Evolutionary conservation across 2,329 filamentous ascomycete genomes (phyloP), one percentile per base, ranked within the genome.

Genomic region (Penicillium sp.): DNA sequence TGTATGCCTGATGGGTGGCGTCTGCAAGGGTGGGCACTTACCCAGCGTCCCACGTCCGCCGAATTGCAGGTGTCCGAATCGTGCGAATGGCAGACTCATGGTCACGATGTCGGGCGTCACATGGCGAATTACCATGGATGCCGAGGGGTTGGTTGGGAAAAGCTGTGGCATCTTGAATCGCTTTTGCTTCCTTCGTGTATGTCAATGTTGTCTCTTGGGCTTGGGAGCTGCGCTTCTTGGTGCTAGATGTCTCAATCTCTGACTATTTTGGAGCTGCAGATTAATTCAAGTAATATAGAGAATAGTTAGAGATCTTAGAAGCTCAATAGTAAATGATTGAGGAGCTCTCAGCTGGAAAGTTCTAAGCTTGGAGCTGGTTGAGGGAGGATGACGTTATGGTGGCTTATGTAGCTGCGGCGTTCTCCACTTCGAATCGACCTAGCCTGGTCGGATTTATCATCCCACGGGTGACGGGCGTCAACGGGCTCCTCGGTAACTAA

Each of bases 71-170:
- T 75, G 77, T 42, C 90, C 90, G 63, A 88, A 88, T 39, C 93
- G 87, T 43, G 81, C 72, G 72, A 99, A 99, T 7, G 93, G 93
- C 2, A 90, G 80, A 9, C 67, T 75, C 55, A 72, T 64, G n/a
- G 68, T 73, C 19, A 72, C 59, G 46, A 95, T 80, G 58, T 86
- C 84, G 12, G 88, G 87, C 2, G 87, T 88, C 60, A 97, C 74
- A 61, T 90, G 80, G 56, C 92, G 88, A 64, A 95, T 92, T 53
- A 95, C 89, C 86, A 95, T 95, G 56, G 93, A 84, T 64, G 88
- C 82, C 14, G 83, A 80, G 11, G 91, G 90, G 61, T 92, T 84
- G 13, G 73, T 62, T 4, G 86, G 86, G 49, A 88, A 79, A 47
- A 89, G 79, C 62, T 83, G 58, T 19, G 63, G 60, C 42, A 64